Base-by-base conservation (phyloP, 208 protist species). In the Trypanosoma rangeli region DNA sequence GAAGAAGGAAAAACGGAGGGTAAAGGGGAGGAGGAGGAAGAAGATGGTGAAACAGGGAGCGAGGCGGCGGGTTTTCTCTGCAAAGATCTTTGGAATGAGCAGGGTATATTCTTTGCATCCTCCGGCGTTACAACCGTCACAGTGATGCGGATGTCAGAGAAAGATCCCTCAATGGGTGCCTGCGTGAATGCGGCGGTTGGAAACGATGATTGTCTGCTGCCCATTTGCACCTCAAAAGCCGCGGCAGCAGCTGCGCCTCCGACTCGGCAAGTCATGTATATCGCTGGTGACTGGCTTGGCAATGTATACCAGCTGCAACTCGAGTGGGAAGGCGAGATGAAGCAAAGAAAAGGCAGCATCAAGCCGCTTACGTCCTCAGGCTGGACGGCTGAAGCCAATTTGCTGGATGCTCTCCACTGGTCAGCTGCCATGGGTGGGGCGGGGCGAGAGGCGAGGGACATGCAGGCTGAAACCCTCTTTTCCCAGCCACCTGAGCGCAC, bases 281-380 rank as follows among this genome's bases (percentile, higher is more conserved):
- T 94, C 26, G 86, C 71, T 7, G 89, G 89, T 0, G 89, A 94
- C 56, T 71, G 39, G 18, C 76, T 94, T 20, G 89, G 89, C 24
- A 90, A 92, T 65, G 64, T 94, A 3, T 92, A 92, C 64, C 85
- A 90, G 73, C 70, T 94, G 44, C 73, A 63, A 42, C 74, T 91
- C 10, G 55, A 84, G 18, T 22, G 42, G 29, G 59, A 42, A 16
- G 42, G 20, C 26, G 66, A n/a, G 28, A 52, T 12, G 16, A 53
- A 28, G n/a, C 10, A 52, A 31, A 39, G 5, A 24, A 24, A 37
- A 1, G n/a, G 22, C 28, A 15, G 16, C 7, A 22, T 33, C 2
- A 64, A 24, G 31, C 35, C 59, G 26, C 24, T 50, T 3, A 62
- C 35, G 13, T 10, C 35, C 3, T 49, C 35, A 26, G 0, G 20